Evolutionary conservation across 129 eudicot species (phyloP).

Genomic region (Rutidosis leptorrhynchoides): DNA sequence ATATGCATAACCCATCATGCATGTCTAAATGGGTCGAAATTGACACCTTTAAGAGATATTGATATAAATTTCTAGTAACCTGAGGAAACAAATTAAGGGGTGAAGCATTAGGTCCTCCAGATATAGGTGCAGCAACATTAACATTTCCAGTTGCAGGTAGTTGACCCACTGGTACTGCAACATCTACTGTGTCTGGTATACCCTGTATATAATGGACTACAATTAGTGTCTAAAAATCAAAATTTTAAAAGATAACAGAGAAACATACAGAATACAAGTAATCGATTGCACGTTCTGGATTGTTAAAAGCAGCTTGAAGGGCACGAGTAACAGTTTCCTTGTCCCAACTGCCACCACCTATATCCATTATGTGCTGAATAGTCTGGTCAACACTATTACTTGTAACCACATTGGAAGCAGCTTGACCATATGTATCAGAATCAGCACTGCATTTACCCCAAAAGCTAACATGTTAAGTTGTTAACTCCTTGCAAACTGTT

Average conservation of each 20-base stretch:
- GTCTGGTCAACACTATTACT: constrained; percentile 63
- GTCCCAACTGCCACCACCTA: constrained; percentile 98
- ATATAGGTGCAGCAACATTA: constrained; percentile 40
- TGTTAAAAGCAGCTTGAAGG: constrained; percentile 93
- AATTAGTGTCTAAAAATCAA: neutral
- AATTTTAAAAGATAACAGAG: neutral
- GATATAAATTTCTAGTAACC: constrained; percentile 32
- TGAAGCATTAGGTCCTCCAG: constrained; percentile 88
- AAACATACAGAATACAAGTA: constrained; percentile 77
- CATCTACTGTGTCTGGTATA: constrained; percentile 73
- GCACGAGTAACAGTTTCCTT: constrained; percentile 89
- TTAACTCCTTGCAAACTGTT: neutral
- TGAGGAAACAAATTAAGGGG: constrained; percentile 94
- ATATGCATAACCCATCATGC: neutral
- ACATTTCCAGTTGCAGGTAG: constrained; percentile 42
- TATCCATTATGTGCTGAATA: constrained; percentile 76
- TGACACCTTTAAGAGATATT: neutral
- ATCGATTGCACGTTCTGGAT: constrained; percentile 96
- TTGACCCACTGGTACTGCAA: constrained; percentile 63
- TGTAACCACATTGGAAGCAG: constrained; percentile 69
- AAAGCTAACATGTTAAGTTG: neutral
- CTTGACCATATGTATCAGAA: constrained; percentile 56
- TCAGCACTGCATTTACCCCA: constrained; percentile 45
- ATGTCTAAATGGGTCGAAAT: neutral
- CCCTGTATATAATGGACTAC: constrained; percentile 46